Conservation (phyloP, 345 rosid species). For the Balakata baccata region DNA sequence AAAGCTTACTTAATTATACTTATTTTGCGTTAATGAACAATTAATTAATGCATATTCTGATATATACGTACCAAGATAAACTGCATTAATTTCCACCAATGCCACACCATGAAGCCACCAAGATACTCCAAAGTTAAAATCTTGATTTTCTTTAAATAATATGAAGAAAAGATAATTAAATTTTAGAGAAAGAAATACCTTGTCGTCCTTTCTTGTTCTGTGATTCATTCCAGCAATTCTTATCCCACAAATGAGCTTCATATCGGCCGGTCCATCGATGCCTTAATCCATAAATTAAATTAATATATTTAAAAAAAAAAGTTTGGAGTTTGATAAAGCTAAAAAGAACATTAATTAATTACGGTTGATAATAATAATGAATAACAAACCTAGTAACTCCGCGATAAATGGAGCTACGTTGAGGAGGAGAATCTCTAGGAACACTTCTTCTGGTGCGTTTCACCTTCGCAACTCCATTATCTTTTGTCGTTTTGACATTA, state of each 20-base stretch:
- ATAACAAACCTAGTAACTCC: slow-evolving; percentile 87
- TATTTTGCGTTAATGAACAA: neutral
- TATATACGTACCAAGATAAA: slow-evolving; percentile 21
- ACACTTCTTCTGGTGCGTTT: slow-evolving; percentile 77
- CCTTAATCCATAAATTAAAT: slow-evolving; percentile 39
- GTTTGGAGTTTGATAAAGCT: neutral
- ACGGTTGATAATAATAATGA: too few species aligned
- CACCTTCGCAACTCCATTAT: slow-evolving; percentile 40
- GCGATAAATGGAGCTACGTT: slow-evolving; percentile 77
- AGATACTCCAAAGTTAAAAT: neutral
- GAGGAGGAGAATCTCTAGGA: slow-evolving; percentile 83
- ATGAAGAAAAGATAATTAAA: neutral
- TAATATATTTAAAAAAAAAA: too few species aligned
- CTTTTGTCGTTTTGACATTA: neutral
- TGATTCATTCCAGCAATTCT: slow-evolving; percentile 80
- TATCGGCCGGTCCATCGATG: slow-evolving; percentile 86
- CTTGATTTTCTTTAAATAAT: neutral
- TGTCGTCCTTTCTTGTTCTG: slow-evolving; percentile 84
- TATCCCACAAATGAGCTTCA: slow-evolving; percentile 87
- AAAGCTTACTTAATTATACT: too few species aligned
- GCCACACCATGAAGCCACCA: too few species aligned
- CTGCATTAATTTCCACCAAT: slow-evolving; percentile 9
- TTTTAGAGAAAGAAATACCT: slow-evolving; percentile 38
- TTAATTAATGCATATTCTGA: neutral
- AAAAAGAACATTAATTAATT: too few species aligned